Percentiles rank a stretch among this genome's conserved stretches.
These are phyloP conservation scores for Annulohypoxylon maeteangense DNA, from an alignment of 495 filamentous ascomycete species.

Conservation along the genomic window DNA sequence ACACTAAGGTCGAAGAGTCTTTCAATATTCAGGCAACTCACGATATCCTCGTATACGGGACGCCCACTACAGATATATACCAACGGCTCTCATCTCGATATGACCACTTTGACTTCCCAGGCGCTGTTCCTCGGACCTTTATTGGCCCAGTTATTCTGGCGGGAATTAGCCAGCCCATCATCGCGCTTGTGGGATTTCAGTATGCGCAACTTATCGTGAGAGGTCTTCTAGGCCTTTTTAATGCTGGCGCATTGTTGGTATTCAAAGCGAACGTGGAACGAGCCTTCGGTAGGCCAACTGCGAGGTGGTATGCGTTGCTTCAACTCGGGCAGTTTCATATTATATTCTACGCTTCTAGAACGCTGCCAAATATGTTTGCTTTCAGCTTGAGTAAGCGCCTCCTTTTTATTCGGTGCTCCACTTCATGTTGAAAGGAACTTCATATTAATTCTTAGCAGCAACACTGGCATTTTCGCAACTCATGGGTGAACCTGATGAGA, in stretches of 20 bases:
- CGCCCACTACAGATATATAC: slow-evolving; percentile 67
- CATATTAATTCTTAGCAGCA: slow-evolving; percentile 54
- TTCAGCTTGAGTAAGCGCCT: slow-evolving; percentile 76
- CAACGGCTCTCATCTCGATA: slow-evolving; percentile 67
- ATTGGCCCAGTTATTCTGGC: slow-evolving; percentile 80
- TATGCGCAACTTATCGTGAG: slow-evolving; percentile 70
- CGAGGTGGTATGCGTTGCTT: slow-evolving; percentile 84
- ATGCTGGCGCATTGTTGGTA: slow-evolving; percentile 71
- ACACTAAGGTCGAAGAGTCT: slow-evolving; percentile 98
- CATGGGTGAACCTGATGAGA: slow-evolving; percentile 62
- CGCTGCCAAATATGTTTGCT: slow-evolving; percentile 96
- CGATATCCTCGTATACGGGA: slow-evolving; percentile 84
- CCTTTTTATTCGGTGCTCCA: neutral
- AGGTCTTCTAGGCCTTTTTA: slow-evolving; percentile 80
- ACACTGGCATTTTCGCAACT: slow-evolving; percentile 77
- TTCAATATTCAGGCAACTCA: slow-evolving; percentile 97
- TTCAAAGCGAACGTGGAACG: slow-evolving; percentile 72
- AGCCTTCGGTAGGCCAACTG: slow-evolving; percentile 75
- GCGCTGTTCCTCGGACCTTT: slow-evolving; percentile 90
- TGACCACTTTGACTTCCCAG: slow-evolving; percentile 93
- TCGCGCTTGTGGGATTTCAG: slow-evolving; percentile 58
- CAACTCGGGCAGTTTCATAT: slow-evolving; percentile 92
- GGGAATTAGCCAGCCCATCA: slow-evolving; percentile 71
- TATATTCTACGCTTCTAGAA: slow-evolving; percentile 91
- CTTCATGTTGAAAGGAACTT: neutral